These are phyloP conservation scores for Neophaeococcomyces mojaviensis DNA, from an alignment of 2,329 filamentous ascomycete genomes.

Conservation along the genomic window DNA sequence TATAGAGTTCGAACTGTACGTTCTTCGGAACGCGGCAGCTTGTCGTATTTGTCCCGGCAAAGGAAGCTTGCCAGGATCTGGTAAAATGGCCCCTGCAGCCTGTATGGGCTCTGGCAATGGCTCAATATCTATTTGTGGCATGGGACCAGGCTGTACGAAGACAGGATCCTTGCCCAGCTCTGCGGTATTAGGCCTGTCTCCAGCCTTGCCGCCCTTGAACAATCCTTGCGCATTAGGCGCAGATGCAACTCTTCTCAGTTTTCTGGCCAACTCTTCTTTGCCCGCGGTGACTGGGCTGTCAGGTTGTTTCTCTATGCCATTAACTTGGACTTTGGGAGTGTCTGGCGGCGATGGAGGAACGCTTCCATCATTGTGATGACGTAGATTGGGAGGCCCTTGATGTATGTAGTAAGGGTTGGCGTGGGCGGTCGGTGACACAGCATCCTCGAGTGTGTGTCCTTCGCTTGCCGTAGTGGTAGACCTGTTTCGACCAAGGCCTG, in stretches of 20 bases:
- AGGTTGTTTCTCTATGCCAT: conserved; percentile 57
- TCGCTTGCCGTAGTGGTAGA: conserved; percentile 89
- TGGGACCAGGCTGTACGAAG: conserved; percentile 49
- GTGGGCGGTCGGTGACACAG: conserved; percentile 81
- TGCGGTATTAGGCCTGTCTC: conserved; percentile 68
- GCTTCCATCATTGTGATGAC: conserved; percentile 90
- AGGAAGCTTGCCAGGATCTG: conserved; percentile 53
- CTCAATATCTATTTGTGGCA: conserved; percentile 42
- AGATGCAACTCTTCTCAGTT: conserved; percentile 87
- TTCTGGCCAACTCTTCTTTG: conserved; percentile 89
- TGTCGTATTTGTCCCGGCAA: conserved; percentile 59
- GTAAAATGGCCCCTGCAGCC: conserved; percentile 30
- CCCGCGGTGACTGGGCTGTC: conserved; percentile 66
- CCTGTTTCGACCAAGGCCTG: conserved; percentile 76
- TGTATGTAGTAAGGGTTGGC: conserved; percentile 97
- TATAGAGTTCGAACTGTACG: conserved; percentile 98
- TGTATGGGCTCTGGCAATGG: conserved; percentile 29
- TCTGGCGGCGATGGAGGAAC: conserved; percentile 89
- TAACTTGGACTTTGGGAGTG: conserved; percentile 70
- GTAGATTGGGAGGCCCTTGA: conserved; percentile 84
- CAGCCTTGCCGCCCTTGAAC: conserved; percentile 55
- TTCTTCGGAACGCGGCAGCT: conserved; percentile 74
- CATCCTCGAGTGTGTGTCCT: conserved; percentile 81
- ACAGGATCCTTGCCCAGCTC: conserved; percentile 79
- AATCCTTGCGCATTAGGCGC: conserved; percentile 94